Conservation (phyloP, 2,329 filamentous ascomycete species). For the Colletotrichum spinosum region DNA sequence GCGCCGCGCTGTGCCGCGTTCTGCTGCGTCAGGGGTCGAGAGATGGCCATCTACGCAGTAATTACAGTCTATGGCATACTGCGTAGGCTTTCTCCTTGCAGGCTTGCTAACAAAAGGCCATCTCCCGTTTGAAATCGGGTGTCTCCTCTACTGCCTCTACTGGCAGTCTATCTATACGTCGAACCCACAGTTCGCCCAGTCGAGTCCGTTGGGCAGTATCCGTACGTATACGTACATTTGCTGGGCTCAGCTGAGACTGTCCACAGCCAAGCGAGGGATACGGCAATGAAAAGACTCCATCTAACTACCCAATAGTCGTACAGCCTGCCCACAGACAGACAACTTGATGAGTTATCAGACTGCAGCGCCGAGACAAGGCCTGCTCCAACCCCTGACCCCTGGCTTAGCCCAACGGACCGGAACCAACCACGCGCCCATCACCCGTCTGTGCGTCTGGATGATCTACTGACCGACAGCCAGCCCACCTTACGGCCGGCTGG, state of each 20-base stretch:
- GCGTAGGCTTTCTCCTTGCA: slow-evolving; percentile 2
- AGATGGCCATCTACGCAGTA: neutral
- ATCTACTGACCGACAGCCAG: slow-evolving; percentile 16
- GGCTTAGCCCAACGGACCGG: slow-evolving; percentile 30
- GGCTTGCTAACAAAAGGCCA: slow-evolving; percentile 22
- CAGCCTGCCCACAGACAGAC: slow-evolving; percentile 13
- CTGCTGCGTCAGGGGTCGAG: neutral
- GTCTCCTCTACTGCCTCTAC: no score
- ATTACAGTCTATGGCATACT: neutral
- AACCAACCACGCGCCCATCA: slow-evolving; percentile 31
- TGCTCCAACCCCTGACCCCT: slow-evolving; percentile 30
- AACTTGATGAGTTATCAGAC: slow-evolving; percentile 16
- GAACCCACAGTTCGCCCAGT: no score
- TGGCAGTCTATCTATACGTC: no score
- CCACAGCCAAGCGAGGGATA: slow-evolving; percentile 27
- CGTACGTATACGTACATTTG: slow-evolving; percentile 7
- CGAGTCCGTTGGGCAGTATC: no score
- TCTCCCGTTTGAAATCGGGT: neutral
- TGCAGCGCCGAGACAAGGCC: slow-evolving; percentile 28
- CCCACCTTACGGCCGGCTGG: slow-evolving; percentile 27
- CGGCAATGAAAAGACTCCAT: neutral
- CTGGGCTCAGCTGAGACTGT: slow-evolving; percentile 29
- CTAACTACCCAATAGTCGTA: slow-evolving; percentile 11
- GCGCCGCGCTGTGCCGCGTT: no score
- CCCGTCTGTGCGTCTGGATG: slow-evolving; percentile 25